These are phyloP conservation scores for Diplodia sapinea DNA, from an alignment of 2,329 filamentous ascomycete species.

Conservation along the genomic window DNA sequence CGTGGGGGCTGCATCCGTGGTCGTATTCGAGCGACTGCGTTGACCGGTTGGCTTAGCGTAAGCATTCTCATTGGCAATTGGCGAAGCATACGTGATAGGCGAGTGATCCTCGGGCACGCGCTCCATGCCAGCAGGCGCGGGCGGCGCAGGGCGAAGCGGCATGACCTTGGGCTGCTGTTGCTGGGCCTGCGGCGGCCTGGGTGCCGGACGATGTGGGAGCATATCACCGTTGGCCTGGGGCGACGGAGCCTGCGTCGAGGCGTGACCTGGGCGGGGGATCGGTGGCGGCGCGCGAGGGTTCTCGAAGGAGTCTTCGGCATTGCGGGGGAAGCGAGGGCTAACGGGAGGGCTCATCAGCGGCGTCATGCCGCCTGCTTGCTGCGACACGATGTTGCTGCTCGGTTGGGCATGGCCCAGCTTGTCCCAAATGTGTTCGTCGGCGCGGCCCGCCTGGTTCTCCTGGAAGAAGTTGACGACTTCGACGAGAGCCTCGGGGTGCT, in stretches of 20 bases:
- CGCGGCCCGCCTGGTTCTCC: conserved; percentile 80
- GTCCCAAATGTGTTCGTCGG: conserved; percentile 88
- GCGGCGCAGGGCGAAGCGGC: conserved; percentile 63
- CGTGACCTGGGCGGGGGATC: conserved; percentile 64
- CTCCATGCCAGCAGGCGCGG: conserved; percentile 55
- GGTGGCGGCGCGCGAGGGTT: conserved; percentile 93
- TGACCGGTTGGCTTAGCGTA: conserved; percentile 44
- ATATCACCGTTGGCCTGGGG: conserved; percentile 55
- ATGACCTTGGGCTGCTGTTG: conserved; percentile 50
- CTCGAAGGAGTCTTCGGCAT: conserved; percentile 88
- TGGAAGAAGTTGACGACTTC: conserved; percentile 98
- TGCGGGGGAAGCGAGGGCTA: conserved; percentile 86
- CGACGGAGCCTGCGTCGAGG: conserved; percentile 52
- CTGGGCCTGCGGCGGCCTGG: conserved; percentile 73
- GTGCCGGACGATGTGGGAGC: conserved; percentile 83
- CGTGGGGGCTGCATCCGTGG: conserved; percentile 45
- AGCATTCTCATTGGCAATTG: conserved; percentile 34
- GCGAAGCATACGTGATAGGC: conserved; percentile 51
- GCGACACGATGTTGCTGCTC: conserved; percentile 39
- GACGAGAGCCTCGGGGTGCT: conserved; percentile 93
- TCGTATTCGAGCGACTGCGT: conserved; percentile 52
- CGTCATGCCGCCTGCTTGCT: conserved; percentile 43
- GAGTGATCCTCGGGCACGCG: conserved; percentile 45
- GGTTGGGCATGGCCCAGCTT: conserved; percentile 91
- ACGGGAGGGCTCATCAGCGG: conserved; percentile 75